Conservation (phyloP, 169 alveolate species). For the Plasmodium billcollinsi region DNA sequence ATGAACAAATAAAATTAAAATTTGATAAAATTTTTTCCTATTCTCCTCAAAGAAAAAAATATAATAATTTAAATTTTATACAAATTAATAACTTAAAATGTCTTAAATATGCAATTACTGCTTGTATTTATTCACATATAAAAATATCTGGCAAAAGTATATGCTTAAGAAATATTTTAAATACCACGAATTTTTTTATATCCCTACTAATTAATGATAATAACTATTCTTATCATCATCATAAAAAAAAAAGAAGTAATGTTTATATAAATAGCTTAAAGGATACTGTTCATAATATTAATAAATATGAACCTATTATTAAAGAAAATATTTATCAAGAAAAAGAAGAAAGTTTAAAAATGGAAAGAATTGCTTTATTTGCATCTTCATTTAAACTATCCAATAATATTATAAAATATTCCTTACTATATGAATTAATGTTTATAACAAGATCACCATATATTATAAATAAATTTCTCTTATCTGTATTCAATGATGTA, state of each 20-base stretch:
- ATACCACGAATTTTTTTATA: conserved; percentile 36
- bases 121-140: conserved; percentile 54
- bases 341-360: conserved; percentile 55
- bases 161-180: conserved; percentile 52
- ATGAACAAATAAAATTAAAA: conserved; percentile 37
- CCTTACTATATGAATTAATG: conserved; percentile 62
- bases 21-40: conserved; percentile 37
- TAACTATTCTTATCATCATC: neutral
- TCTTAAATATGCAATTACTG: conserved; percentile 66
- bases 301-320: conserved; percentile 40
- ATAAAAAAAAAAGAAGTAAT: neutral
- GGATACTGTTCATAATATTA: neutral
- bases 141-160: conserved; percentile 26
- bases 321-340: conserved; percentile 53
- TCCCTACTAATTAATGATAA: conserved; percentile 14
- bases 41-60: neutral
- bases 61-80: conserved; percentile 2
- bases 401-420: conserved; percentile 29
- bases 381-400: conserved; percentile 44
- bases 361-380: conserved; percentile 52
- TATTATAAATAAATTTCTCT: conserved; percentile 51
- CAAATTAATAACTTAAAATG: conserved; percentile 12
- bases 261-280: conserved; percentile 12
- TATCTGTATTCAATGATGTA: conserved; percentile 70
- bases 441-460: conserved; percentile 70